phyloP scores from a whole-genome alignment of 306 rosid genomes.

The Urtica urens region DNA sequence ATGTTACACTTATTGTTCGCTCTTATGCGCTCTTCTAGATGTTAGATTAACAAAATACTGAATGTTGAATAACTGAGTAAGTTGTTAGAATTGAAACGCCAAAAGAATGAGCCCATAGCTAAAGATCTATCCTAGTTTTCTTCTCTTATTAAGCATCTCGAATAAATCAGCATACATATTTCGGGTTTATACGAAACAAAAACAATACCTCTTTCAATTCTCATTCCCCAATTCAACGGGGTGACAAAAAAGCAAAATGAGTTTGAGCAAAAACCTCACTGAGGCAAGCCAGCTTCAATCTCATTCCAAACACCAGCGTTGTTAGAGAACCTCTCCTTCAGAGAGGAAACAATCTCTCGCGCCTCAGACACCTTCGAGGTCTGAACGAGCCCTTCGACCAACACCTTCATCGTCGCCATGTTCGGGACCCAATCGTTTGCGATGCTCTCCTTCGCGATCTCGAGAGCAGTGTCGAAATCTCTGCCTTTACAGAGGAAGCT shows the following conservation, averaged over 20 bases:
- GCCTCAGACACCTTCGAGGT: conserved; percentile 49
- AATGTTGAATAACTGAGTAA: too few relatives aligned
- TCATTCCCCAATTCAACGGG: conserved; percentile 5
- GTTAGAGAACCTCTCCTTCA: conserved; percentile 50
- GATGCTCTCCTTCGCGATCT: conserved; percentile 41
- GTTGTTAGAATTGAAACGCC: too few relatives aligned
- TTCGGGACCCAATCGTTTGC: conserved; percentile 66
- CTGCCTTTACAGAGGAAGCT: conserved; percentile 35
- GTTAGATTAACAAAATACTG: too few relatives aligned
- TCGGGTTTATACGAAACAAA: too few relatives aligned
- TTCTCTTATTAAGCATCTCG: too few relatives aligned
- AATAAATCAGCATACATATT: too few relatives aligned
- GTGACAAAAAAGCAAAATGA: too few relatives aligned
- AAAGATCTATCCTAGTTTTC: too few relatives aligned
- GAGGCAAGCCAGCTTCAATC: conserved; percentile 55
- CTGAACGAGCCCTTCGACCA: conserved; percentile 61
- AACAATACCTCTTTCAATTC: not conserved
- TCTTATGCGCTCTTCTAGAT: too few relatives aligned
- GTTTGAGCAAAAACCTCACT: conserved; percentile 9
- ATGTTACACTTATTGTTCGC: too few relatives aligned
- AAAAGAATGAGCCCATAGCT: too few relatives aligned
- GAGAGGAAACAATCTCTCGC: conserved; percentile 36
- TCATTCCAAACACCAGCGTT: conserved; percentile 52
- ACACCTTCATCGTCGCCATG: conserved; percentile 43
- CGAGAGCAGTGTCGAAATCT: conserved; percentile 45